These are phyloP conservation scores for Peronospora belbahrii DNA, from an alignment of 352 stramenopile species.

Conservation along the genomic window DNA sequence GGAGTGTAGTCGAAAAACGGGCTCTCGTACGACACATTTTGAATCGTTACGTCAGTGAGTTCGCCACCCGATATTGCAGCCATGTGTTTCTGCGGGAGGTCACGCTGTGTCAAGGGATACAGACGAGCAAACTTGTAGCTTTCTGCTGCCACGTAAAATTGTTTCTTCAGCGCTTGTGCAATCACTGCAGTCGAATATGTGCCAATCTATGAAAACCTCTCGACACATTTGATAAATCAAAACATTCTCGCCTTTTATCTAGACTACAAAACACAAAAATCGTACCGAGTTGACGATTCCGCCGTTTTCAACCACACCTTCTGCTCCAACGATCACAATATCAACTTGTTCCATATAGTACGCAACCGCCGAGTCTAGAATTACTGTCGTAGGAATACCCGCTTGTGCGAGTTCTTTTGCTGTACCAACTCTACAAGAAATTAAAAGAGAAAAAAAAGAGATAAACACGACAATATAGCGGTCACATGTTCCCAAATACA, in stretches of 20 bases:
- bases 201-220: slow-evolving; percentile 64
- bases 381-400: slow-evolving; percentile 92
- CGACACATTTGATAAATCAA: neutral
- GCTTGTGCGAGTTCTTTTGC: slow-evolving; percentile 76
- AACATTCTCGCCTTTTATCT: neutral
- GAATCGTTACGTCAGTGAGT: slow-evolving; percentile 21
- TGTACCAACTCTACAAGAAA: slow-evolving; percentile 39
- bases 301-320: slow-evolving; percentile 96
- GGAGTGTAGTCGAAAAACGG: slow-evolving; percentile 95
- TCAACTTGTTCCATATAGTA: slow-evolving; percentile 95
- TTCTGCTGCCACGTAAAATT: slow-evolving; percentile 97
- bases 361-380: slow-evolving; percentile 92
- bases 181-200: slow-evolving; percentile 93
- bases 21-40: slow-evolving; percentile 80
- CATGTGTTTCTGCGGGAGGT: slow-evolving; percentile 84
- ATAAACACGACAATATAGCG: neutral
- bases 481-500: too few relatives aligned
- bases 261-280: neutral
- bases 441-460: slow-evolving; percentile 10
- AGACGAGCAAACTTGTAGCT: slow-evolving; percentile 98
- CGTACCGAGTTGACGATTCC: slow-evolving; percentile 94
- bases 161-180: slow-evolving; percentile 92
- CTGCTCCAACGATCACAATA: slow-evolving; percentile 93
- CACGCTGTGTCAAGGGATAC: slow-evolving; percentile 95
- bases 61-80: slow-evolving; percentile 30